Evolutionary conservation across 2,329 filamentous ascomycete species (phyloP).

Genomic region (Aspergillus puulaauensis): DNA sequence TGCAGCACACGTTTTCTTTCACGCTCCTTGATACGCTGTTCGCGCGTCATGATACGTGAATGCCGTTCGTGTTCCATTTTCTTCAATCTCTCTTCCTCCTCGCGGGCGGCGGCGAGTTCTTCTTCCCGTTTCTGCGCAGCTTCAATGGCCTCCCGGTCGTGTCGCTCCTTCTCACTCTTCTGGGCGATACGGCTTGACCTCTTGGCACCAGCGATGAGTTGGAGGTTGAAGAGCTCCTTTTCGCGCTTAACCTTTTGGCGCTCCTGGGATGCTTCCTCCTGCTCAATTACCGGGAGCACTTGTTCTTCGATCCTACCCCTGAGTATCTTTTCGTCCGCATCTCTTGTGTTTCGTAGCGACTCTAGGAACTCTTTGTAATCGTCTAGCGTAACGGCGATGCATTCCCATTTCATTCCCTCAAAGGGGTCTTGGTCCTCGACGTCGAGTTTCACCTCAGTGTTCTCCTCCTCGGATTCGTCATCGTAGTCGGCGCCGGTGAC

Average conservation of each 20-base stretch:
- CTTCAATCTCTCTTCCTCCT: conserved; percentile 58
- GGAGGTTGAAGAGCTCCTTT: conserved; percentile 75
- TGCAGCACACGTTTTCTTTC: conserved; percentile 80
- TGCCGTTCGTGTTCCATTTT: conserved; percentile 75
- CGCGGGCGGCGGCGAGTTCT: conserved; percentile 63
- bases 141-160: conserved; percentile 69
- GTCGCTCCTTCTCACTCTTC: conserved; percentile 74
- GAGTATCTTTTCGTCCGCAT: conserved; percentile 81
- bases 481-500: conserved; percentile 38
- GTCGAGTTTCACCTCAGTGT: conserved; percentile 34
- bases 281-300: conserved; percentile 80
- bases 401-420: conserved; percentile 84
- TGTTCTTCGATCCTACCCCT: conserved; percentile 71
- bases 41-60: conserved; percentile 76
- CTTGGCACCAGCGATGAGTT: conserved; percentile 91
- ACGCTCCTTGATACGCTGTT: conserved; percentile 81
- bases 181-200: conserved; percentile 84
- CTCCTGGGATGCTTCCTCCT: conserved; percentile 66
- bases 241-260: conserved; percentile 73
- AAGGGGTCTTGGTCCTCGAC: conserved; percentile 67
- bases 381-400: conserved; percentile 75
- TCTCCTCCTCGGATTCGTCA: conserved; percentile 46
- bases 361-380: conserved; percentile 74
- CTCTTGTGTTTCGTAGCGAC: conserved; percentile 71
- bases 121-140: conserved; percentile 65